Evolutionary conservation across 352 stramenopile species (phyloP), one percentile per base, ranked within the genome.

Genomic region (Phytopythium ostracodes): DNA sequence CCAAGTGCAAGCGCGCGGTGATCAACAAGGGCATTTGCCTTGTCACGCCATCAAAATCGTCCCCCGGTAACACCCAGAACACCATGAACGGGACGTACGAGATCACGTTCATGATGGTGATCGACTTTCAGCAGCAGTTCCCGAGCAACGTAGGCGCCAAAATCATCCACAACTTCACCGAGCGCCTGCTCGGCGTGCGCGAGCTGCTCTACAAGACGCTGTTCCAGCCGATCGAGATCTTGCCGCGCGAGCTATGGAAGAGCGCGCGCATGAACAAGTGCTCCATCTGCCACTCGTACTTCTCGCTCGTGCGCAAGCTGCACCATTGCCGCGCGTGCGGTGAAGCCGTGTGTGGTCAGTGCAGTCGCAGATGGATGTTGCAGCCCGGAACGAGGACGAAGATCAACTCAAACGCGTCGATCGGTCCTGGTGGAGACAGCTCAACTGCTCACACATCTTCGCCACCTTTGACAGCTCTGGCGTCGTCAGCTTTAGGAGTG

Each of bases 111-210:
- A 92, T 94, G 86, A 81, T 91, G 68, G 77, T 94, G 17, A 81
- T 94, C 55, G 86, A 94, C 65, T 94, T 94, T 67, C 81, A 92
- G 69, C 75, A 91, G 52, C 83, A 91, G 52, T 92, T 94, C 55
- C 67, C 74, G 18, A 78, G 62, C 42, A 76, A 66, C 27, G 72
- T 92, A 8, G 75, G 69, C 52, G 67, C 76, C 18, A 85, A 88
- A 54, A 89, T 94, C 43, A 84, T 94, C 51, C 69, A 87, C 50
- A 90, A 85, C 59, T 94, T 91, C 61, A 90, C 81, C 0, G 79
- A 84, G 36, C 73, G 86, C 29, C 79, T 94, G n/a, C 71, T 89
- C 31, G 83, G 83, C 36, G 90, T 94, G 24, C 86, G 86, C 50
- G 82, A 94, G 56, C 68, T 91, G 52, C 77, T 94, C 8, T 92